Evolutionary conservation across 192 early-diverging fungal genomes (phyloP), one percentile per base, ranked within the genome.

Genomic region (Coemansia sp.): DNA sequence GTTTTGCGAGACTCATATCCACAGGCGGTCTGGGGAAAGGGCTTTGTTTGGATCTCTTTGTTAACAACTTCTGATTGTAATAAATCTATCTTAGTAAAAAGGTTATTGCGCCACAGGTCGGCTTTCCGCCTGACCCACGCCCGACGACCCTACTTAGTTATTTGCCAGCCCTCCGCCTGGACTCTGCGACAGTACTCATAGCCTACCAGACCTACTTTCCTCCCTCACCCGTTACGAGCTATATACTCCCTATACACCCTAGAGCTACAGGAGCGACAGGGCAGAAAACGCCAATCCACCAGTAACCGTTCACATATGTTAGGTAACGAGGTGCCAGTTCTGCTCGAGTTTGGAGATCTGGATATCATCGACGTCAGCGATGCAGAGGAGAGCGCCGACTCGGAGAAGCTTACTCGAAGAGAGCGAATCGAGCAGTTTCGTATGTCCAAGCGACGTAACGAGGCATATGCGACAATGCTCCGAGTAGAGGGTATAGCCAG

Each of bases 401-500:
- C 53, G 11, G 60, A 68, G 34, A 62, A 36, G 29, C 18, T 20
- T 12, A 58, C 71, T 34, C 65, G 71, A 34, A 57, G 65, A 4
- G 65, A 62, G 43, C 71, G 71, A 43, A 66, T 39, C 40, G 43
- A 60, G 27, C 53, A 31, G 43, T 52, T 44, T 36, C 43, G 61
- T n/a, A 9, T 73, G 40, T 38, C 27, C 16, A 73, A 73, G 58
- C 52, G 53, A 9, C 71, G 71, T 36, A 43, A 41, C 9, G 58
- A 67, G 15, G 71, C 71, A 1, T 73, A 73, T 40, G 58, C 71
- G 22, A 66, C 71, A 31, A 38, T 73, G 20, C 24, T 62, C 24
- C 64, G 71, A 31, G 18, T 62, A 16, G 71, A 73, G 27, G 50
- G 50, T 12, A 29, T 73, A 13, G 22, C 52, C 33, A 46, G 39